Conservation (phyloP, 2,329 filamentous ascomycete species). For the Penicillium verrucosum region DNA sequence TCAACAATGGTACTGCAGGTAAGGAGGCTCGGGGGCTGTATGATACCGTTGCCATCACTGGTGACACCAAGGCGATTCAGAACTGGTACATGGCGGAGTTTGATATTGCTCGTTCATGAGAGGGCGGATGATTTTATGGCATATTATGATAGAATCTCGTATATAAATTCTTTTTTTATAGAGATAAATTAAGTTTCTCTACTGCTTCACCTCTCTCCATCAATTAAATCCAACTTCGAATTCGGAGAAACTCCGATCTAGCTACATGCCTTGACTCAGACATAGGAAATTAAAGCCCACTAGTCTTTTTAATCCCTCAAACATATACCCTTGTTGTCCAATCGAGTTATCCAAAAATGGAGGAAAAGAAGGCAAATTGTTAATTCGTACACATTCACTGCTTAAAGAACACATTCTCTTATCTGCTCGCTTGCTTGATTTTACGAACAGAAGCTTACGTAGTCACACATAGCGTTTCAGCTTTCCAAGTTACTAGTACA, state of each 20-base stretch:
- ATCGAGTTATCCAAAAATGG: not conserved
- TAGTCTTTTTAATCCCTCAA: not conserved
- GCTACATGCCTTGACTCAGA: not conserved
- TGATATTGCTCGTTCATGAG: constrained; percentile 38
- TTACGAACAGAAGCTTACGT: too few species aligned
- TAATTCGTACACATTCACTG: not conserved
- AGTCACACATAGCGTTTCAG: not conserved
- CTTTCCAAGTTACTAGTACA: not conserved
- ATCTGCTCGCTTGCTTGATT: too few species aligned
- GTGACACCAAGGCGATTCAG: constrained; percentile 49
- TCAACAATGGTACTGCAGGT: constrained; percentile 44
- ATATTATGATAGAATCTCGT: not conserved
- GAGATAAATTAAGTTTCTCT: not conserved
- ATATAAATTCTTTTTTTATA: not conserved
- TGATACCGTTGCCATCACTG: constrained; percentile 48
- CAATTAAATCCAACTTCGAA: not conserved
- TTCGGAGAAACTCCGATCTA: not conserved
- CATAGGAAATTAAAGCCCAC: not conserved
- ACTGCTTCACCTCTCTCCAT: not conserved
- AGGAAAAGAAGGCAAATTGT: too few species aligned
- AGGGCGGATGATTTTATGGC: not conserved
- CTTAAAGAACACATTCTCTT: too few species aligned
- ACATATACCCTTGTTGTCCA: not conserved
- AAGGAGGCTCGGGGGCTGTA: constrained; percentile 41
- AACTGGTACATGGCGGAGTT: constrained; percentile 50